Percentiles rank a stretch among this genome's conserved stretches.
phyloP scores from a whole-genome alignment of 768 basidiomycete genomes.

The Zangia roseola region DNA sequence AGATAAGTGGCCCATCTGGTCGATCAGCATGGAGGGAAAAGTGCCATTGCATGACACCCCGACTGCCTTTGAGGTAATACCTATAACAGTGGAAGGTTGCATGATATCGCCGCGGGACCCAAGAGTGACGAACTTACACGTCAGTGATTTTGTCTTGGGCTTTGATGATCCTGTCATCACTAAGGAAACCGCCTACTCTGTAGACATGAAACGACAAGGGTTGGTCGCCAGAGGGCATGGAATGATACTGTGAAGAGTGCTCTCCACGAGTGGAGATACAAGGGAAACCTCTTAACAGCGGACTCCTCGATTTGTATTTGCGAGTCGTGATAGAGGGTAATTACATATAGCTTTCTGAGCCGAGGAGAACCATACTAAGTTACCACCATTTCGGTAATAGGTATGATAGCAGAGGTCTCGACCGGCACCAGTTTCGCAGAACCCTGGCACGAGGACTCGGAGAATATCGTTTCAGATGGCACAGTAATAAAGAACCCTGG shows the following conservation, averaged over 20 bases:
- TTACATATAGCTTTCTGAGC: neutral
- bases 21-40: slow-evolving; percentile 20
- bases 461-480: too few relatives aligned
- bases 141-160: slow-evolving; percentile 23
- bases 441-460: too few relatives aligned
- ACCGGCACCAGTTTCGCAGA: too few relatives aligned
- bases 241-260: neutral
- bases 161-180: slow-evolving; percentile 25
- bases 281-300: neutral
- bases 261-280: neutral
- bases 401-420: too few relatives aligned
- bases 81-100: slow-evolving; percentile 5
- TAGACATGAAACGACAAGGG: slow-evolving; percentile 26
- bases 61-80: slow-evolving; percentile 23
- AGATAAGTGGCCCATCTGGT: slow-evolving; percentile 18
- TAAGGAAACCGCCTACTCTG: slow-evolving; percentile 22
- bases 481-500: too few relatives aligned
- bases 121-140: slow-evolving; percentile 16
- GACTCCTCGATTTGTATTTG: too few relatives aligned
- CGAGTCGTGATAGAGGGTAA: neutral
- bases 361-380: neutral
- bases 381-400: too few relatives aligned
- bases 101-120: neutral
- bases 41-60: slow-evolving; percentile 17
- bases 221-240: slow-evolving; percentile 4